Conservation (phyloP, 108 stramenopile genomes). For the Cylindrotheca fusiformis region DNA sequence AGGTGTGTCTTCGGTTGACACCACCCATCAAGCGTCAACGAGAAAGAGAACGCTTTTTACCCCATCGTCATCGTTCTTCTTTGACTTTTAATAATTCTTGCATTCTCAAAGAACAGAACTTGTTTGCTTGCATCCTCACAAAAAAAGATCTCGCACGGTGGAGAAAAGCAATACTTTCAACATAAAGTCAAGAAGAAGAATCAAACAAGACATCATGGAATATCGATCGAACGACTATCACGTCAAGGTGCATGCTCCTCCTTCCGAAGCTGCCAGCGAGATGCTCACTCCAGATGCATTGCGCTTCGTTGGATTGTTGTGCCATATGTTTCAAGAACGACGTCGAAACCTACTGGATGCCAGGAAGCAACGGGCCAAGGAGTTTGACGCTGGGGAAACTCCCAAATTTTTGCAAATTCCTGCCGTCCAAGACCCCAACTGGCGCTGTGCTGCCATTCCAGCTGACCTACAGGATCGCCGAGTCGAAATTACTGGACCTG, state of each 20-base stretch:
- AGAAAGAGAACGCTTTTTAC: no score
- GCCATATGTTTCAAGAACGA: conserved; percentile 70
- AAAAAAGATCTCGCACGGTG: neutral
- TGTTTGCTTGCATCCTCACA: neutral
- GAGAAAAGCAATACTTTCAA: neutral
- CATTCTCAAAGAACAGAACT: no score
- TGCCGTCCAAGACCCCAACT: conserved; percentile 63
- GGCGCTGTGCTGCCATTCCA: conserved; percentile 84
- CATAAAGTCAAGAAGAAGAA: neutral
- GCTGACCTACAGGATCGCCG: conserved; percentile 82
- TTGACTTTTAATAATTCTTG: neutral
- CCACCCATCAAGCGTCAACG: no score
- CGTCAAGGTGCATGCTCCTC: conserved; percentile 68
- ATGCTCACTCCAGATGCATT: conserved; percentile 78
- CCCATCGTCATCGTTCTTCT: no score
- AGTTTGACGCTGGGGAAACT: conserved; percentile 74
- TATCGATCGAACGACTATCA: conserved; percentile 56
- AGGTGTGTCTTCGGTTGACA: no score
- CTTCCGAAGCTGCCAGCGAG: conserved; percentile 64
- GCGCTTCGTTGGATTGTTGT: conserved; percentile 75
- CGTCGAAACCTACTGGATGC: conserved; percentile 58
- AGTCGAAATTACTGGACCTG: conserved; percentile 92
- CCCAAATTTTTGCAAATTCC: conserved; percentile 61
- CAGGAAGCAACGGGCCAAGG: conserved; percentile 49
- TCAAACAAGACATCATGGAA: conserved; percentile 49